phyloP scores from a whole-genome alignment of 2,329 filamentous ascomycete genomes.

The Domatiomyces globalis region DNA sequence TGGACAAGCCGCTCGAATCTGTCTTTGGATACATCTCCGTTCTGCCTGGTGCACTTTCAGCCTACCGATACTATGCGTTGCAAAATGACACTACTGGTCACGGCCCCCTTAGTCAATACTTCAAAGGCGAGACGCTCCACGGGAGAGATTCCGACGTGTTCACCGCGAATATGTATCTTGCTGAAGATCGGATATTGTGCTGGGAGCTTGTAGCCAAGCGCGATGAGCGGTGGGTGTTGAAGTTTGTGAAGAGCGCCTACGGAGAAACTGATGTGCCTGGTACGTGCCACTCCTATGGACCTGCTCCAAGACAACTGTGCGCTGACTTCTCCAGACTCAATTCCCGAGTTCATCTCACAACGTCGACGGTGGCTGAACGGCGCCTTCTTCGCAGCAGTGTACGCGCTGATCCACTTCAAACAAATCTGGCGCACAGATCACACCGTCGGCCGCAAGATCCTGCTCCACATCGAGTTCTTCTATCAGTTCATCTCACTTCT shows the following conservation, averaged over 20 bases:
- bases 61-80: slow-evolving; percentile 87
- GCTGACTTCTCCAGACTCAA: slow-evolving; percentile 47
- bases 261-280: slow-evolving; percentile 96
- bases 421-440: slow-evolving; percentile 93
- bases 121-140: slow-evolving; percentile 95
- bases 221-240: slow-evolving; percentile 89
- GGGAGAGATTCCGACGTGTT: slow-evolving; percentile 95
- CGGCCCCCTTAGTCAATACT: slow-evolving; percentile 91
- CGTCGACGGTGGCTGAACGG: slow-evolving; percentile 94
- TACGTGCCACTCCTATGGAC: slow-evolving; percentile 33
- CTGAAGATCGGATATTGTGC: slow-evolving; percentile 95
- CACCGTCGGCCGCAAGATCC: slow-evolving; percentile 70
- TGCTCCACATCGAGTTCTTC: slow-evolving; percentile 87
- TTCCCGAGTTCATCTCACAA: slow-evolving; percentile 95
- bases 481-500: slow-evolving; percentile 87
- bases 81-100: slow-evolving; percentile 95
- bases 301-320: neutral
- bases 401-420: slow-evolving; percentile 85
- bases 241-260: slow-evolving; percentile 92
- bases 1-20: slow-evolving; percentile 92
- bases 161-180: slow-evolving; percentile 97
- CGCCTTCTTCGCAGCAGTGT: slow-evolving; percentile 95
- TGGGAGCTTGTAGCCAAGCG: slow-evolving; percentile 95
- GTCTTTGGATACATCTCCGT: slow-evolving; percentile 98
- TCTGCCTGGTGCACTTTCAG: slow-evolving; percentile 82